phyloP scores from a whole-genome alignment of 2,329 filamentous ascomycete species.

The Septoria linicola region DNA sequence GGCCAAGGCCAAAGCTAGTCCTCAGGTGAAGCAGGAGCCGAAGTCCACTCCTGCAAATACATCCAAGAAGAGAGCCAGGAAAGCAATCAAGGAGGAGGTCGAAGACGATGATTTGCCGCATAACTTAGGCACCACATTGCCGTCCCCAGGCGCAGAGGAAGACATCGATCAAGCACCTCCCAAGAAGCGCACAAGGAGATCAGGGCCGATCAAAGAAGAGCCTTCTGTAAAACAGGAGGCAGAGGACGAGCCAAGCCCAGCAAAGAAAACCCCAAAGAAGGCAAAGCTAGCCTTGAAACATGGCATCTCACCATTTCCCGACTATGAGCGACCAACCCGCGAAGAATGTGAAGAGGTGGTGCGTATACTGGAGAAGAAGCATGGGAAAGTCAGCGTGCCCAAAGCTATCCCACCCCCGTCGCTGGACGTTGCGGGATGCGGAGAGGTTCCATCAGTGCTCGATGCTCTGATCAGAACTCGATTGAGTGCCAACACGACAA shows the following conservation, averaged over 20 bases:
- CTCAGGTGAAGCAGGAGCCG: conserved; percentile 6
- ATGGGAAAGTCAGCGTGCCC: conserved; percentile 65
- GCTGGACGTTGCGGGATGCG: conserved; percentile 67
- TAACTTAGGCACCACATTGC: conserved; percentile 50
- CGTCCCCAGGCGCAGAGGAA: conserved; percentile 32
- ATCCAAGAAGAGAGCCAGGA: conserved; percentile 42
- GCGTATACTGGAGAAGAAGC: conserved; percentile 61
- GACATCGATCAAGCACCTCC: conserved; percentile 28
- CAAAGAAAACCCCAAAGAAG: conserved; percentile 43
- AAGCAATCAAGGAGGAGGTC: conserved; percentile 39
- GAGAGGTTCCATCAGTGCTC: conserved; percentile 64
- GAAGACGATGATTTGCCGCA: conserved; percentile 55
- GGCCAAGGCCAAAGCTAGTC: conserved; percentile 11
- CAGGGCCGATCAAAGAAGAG: conserved; percentile 16
- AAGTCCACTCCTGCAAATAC: conserved; percentile 21
- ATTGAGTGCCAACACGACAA: conserved; percentile 61
- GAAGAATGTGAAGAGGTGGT: conserved; percentile 70
- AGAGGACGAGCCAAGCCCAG: conserved; percentile 19
- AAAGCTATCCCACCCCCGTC: conserved; percentile 68
- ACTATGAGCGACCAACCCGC: conserved; percentile 62
- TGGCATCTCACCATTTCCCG: conserved; percentile 64
- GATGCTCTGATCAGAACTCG: conserved; percentile 64
- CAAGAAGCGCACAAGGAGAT: conserved; percentile 31
- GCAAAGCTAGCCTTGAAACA: conserved; percentile 48
- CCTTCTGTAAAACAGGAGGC: conserved; percentile 12